Conservation (phyloP, 1,284 basidiomycete species). For the Xerocomus cyaneibrunnescens region DNA sequence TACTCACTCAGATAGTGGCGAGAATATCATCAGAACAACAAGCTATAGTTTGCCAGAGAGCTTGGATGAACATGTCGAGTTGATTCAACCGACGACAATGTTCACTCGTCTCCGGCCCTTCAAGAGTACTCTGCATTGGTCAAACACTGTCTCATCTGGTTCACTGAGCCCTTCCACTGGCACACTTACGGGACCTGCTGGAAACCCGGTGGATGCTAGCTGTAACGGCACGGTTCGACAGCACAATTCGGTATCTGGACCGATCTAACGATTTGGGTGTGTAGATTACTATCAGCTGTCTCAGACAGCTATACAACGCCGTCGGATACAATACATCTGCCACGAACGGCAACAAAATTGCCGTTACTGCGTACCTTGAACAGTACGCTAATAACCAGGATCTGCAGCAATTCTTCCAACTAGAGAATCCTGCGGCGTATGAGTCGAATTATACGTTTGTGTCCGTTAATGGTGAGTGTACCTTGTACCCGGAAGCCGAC, state of each 20-base stretch:
- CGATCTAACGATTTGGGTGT: not conserved
- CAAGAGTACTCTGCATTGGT: slow-evolving; percentile 46
- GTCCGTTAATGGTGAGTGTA: slow-evolving; percentile 45
- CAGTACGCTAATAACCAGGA: slow-evolving; percentile 59
- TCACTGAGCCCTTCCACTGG: slow-evolving; percentile 11
- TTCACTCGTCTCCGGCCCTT: slow-evolving; percentile 54
- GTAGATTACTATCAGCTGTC: slow-evolving; percentile 45
- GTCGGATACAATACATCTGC: slow-evolving; percentile 41
- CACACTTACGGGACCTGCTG: slow-evolving; percentile 30
- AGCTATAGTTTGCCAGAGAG: slow-evolving; percentile 65
- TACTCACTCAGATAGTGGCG: slow-evolving; percentile 52
- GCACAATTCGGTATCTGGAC: slow-evolving; percentile 29
- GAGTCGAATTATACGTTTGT: slow-evolving; percentile 39
- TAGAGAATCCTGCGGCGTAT: slow-evolving; percentile 37
- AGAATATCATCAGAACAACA: slow-evolving; percentile 62
- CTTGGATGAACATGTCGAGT: slow-evolving; percentile 63
- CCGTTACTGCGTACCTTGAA: slow-evolving; percentile 54
- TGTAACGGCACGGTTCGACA: slow-evolving; percentile 45
- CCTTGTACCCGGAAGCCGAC: not conserved
- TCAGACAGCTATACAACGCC: slow-evolving; percentile 41
- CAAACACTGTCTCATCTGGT: slow-evolving; percentile 1
- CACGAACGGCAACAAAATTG: slow-evolving; percentile 48
- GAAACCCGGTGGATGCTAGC: slow-evolving; percentile 47
- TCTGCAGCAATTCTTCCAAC: slow-evolving; percentile 38
- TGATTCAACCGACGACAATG: slow-evolving; percentile 74